These are phyloP conservation scores for Clarkia xantiana DNA, from an alignment of 345 rosid genomes.

Conservation along the genomic window DNA sequence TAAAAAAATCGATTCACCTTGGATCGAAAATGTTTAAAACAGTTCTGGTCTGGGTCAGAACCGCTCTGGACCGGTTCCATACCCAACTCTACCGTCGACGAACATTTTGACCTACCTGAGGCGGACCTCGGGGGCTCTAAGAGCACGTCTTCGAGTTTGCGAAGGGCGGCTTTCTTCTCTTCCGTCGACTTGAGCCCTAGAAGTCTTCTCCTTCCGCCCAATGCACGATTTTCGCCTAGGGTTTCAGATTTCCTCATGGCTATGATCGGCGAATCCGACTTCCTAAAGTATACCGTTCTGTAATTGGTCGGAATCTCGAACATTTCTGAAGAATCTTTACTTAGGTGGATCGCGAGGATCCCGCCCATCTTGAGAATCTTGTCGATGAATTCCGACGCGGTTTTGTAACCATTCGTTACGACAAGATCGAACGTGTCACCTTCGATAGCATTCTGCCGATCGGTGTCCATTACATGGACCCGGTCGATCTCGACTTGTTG, in stretches of 20 bases:
- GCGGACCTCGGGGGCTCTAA: slow-evolving; percentile 70
- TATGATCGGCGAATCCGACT: slow-evolving; percentile 21
- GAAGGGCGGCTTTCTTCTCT: slow-evolving; percentile 37
- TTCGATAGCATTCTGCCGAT: slow-evolving; percentile 21
- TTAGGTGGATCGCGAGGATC: slow-evolving; percentile 23
- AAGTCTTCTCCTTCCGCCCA: slow-evolving; percentile 19
- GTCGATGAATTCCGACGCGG: slow-evolving; percentile 33
- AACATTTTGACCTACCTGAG: slow-evolving; percentile 39
- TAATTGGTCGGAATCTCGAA: slow-evolving; percentile 33
- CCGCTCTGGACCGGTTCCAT: no score
- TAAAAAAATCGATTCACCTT: no score
- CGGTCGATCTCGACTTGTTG: slow-evolving; percentile 18
- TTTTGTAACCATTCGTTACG: slow-evolving; percentile 25
- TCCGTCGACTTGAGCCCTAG: slow-evolving; percentile 18
- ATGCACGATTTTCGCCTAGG: not conserved
- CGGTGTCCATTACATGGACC: slow-evolving; percentile 25
- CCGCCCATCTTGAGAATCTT: slow-evolving; percentile 51
- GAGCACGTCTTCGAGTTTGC: slow-evolving; percentile 57
- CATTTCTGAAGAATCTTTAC: slow-evolving; percentile 12
- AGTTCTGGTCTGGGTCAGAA: no score
- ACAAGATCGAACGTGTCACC: slow-evolving; percentile 30
- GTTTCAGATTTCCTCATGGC: slow-evolving; percentile 34
- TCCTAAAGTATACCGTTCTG: slow-evolving; percentile 33
- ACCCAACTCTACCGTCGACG: no score
- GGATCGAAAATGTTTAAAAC: no score